Evolutionary conservation across 2,329 filamentous ascomycete genomes (phyloP), one percentile per base, ranked within the genome.

Genomic region (Rhynchosporium agropyri): DNA sequence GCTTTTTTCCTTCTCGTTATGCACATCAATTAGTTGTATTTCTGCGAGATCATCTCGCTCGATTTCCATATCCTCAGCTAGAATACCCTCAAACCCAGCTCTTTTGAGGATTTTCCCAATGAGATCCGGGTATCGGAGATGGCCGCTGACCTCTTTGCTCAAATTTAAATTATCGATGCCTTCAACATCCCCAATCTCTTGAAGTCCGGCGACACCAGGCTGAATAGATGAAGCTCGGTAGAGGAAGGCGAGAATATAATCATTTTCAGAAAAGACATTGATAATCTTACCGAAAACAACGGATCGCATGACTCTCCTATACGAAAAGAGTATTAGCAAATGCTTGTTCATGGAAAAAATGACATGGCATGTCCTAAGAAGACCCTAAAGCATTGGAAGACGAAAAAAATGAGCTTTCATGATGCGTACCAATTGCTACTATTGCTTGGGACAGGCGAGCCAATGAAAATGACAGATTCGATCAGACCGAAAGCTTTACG

Each of bases 201-300:
- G 89, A 20, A 98, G 78, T 0, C 94, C 94, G 0, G 93, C 92
- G 40, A 98, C 83, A 1, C 94, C 93, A 65, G 89, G 88, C 67
- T 95, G 88, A 56, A 94, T 84, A 69, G 89, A 92, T 60, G 89
- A 91, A 2, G 87, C 91, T 57, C 94, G 88, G 74, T 94, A 96
- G 45, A 97, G 80, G 74, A 97, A 96, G 0, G 87, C 92, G 2
- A 98, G 86, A 29, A 97, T 87, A 68, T 91, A 92, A 75, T 98
- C 94, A 53, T 91, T 90, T 58, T 89, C 87, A 0, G 91, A 96
- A 74, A 89, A 97, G 3, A 95, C 92, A 70, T 97, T 98, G 72
- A 97, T 83, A n/a, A 97, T 80, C 28, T 92, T 86, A 0, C 93
- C 92, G 46, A 86, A 83, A 3, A 96, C 91, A 2, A 94, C 90